Conservation (phyloP, 192 early-diverging fungal genomes). For the Coemansia asiatica region DNA sequence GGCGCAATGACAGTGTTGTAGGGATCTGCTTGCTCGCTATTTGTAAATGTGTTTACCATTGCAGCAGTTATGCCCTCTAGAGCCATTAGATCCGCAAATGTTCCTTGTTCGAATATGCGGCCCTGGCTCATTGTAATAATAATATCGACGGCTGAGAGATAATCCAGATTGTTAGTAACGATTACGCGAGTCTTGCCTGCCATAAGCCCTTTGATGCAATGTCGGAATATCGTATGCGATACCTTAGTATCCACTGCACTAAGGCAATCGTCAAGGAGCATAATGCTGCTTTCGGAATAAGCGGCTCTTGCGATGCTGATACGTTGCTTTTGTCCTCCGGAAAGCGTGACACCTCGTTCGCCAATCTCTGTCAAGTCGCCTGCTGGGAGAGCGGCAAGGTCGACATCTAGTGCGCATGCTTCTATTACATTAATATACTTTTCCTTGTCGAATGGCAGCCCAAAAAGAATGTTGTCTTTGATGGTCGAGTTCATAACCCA, state of each 20-base stretch:
- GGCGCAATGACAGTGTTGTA: neutral
- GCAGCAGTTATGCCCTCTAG: constrained; percentile 28
- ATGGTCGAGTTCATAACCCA: constrained; percentile 66
- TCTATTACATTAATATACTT: constrained; percentile 66
- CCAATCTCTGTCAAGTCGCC: constrained; percentile 74
- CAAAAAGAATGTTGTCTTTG: constrained; percentile 76
- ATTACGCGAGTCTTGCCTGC: constrained; percentile 68
- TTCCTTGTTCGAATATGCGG: constrained; percentile 56
- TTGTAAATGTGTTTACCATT: constrained; percentile 48
- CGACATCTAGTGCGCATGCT: constrained; percentile 69
- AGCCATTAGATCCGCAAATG: constrained; percentile 57
- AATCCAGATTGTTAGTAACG: constrained; percentile 55
- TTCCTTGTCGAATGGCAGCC: constrained; percentile 58
- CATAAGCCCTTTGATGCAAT: constrained; percentile 42
- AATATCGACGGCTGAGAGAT: constrained; percentile 49
- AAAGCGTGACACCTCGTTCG: constrained; percentile 64
- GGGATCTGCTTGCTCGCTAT: constrained; percentile 7
- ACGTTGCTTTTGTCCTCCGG: constrained; percentile 76
- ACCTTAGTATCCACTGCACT: constrained; percentile 58
- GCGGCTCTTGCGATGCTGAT: constrained; percentile 77
- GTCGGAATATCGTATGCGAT: constrained; percentile 53
- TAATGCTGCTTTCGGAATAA: constrained; percentile 67
- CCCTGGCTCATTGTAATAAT: constrained; percentile 55
- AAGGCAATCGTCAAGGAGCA: constrained; percentile 83
- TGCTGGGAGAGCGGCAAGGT: constrained; percentile 62